Conservation (phyloP, 1,284 basidiomycete species). For the Heterobasidion parviporum region DNA sequence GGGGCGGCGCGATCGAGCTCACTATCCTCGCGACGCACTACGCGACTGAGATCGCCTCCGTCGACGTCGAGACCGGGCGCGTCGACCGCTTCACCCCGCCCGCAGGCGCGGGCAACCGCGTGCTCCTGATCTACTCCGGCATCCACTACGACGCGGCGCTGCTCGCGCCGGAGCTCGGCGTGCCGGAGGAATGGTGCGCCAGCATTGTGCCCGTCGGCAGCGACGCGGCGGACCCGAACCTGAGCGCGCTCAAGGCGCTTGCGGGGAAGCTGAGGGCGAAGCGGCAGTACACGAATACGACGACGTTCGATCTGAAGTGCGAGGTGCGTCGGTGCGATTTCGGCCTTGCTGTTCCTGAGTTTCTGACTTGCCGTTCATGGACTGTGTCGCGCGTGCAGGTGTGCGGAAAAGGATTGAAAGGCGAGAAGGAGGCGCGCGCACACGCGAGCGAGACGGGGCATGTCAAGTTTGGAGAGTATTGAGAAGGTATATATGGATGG, state of each 20-base stretch:
- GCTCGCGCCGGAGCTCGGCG: constrained; percentile 67
- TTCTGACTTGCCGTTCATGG: background rate
- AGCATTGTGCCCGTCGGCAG: constrained; percentile 67
- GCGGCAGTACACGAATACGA: constrained; percentile 84
- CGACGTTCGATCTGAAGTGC: constrained; percentile 84
- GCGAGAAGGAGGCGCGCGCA: constrained; percentile 84
- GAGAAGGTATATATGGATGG: constrained; percentile 8
- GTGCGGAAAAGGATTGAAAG: constrained; percentile 75
- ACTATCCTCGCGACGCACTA: constrained; percentile 77
- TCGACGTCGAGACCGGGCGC: constrained; percentile 90
- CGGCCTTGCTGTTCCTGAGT: background rate
- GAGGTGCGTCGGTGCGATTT: constrained; percentile 38
- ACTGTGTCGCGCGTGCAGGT: constrained; percentile 38
- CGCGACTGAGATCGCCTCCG: constrained; percentile 77
- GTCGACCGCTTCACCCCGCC: constrained; percentile 75
- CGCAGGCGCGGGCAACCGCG: constrained; percentile 30
- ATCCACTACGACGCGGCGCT: constrained; percentile 92
- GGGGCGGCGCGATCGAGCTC: constrained; percentile 93
- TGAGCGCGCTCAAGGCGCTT: constrained; percentile 64
- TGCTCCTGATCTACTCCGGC: constrained; percentile 82
- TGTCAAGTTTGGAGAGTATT: constrained; percentile 84
- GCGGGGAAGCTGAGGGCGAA: constrained; percentile 65
- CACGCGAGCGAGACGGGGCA: constrained; percentile 88
- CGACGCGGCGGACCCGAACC: constrained; percentile 41
- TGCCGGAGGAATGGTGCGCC: constrained; percentile 82